Conservation (phyloP, 257 asterid genomes). For the Nicotiana knightiana region DNA sequence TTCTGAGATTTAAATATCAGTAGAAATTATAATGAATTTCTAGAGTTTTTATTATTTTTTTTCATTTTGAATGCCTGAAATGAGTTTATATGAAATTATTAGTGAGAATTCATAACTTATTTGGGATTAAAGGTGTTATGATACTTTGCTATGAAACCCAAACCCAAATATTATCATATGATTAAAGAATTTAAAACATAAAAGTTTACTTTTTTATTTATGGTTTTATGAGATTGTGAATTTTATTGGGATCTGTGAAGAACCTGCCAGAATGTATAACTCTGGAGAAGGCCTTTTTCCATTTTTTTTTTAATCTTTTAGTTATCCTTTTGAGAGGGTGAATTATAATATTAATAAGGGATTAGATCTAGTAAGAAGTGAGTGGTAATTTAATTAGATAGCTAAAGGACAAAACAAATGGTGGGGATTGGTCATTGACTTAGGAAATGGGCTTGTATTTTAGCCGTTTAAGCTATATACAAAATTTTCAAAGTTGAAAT, state of each 20-base stretch:
- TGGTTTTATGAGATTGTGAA: slow-evolving; percentile 6
- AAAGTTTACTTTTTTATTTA: background rate
- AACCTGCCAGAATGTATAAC: slow-evolving; percentile 19
- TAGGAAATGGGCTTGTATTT: slow-evolving; percentile 24
- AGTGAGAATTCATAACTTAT: no score
- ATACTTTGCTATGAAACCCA: background rate
- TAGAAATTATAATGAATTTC: no score
- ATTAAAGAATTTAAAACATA: background rate
- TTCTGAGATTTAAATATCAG: no score
- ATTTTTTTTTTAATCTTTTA: background rate
- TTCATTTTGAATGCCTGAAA: no score
- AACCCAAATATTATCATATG: background rate
- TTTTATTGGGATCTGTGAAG: slow-evolving; percentile 31
- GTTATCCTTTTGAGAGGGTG: background rate
- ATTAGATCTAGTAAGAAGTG: slow-evolving; percentile 36
- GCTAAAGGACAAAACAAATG: slow-evolving; percentile 37
- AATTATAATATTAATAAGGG: slow-evolving; percentile 4
- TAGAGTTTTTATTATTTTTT: no score
- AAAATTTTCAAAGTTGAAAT: slow-evolving; percentile 37
- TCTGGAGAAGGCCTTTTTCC: background rate
- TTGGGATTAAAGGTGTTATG: no score
- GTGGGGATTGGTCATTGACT: slow-evolving; percentile 55
- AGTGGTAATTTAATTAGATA: background rate
- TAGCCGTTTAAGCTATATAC: slow-evolving; percentile 30
- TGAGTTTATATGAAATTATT: no score